phyloP scores from a whole-genome alignment of 805 yeast genomes.

The Candida tibetensis region DNA sequence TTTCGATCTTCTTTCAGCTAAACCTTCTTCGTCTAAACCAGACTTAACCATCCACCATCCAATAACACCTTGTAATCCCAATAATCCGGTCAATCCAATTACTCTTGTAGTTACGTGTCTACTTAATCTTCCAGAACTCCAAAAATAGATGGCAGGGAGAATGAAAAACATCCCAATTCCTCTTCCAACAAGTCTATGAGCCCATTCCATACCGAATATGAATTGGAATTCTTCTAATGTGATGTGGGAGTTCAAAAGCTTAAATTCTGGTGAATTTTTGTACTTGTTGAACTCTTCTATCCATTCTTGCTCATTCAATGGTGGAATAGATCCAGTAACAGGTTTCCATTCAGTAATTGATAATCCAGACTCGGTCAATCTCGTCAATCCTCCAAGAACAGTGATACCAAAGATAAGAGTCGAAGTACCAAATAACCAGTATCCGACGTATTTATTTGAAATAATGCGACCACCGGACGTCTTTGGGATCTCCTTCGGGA shows the following conservation, averaged over 20 bases:
- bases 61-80: slow-evolving; percentile 92
- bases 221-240: slow-evolving; percentile 91
- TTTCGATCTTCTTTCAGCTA: slow-evolving; percentile 77
- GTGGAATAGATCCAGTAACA: slow-evolving; percentile 92
- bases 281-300: slow-evolving; percentile 78
- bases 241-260: slow-evolving; percentile 83
- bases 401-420: slow-evolving; percentile 92
- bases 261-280: slow-evolving; percentile 84
- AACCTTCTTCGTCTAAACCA: slow-evolving; percentile 79
- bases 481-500: slow-evolving; percentile 2
- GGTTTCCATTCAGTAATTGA: slow-evolving; percentile 99
- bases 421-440: slow-evolving; percentile 85
- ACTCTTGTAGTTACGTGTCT: slow-evolving; percentile 64
- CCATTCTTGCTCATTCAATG: slow-evolving; percentile 80
- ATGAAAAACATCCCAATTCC: slow-evolving; percentile 81
- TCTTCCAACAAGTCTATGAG: slow-evolving; percentile 89
- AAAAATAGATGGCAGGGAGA: slow-evolving; percentile 81
- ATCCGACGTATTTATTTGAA: slow-evolving; percentile 55
- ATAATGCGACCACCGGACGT: slow-evolving; percentile 10
- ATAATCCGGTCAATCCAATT: slow-evolving; percentile 66
- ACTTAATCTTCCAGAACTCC: slow-evolving; percentile 62
- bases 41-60: slow-evolving; percentile 99
- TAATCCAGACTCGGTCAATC: slow-evolving; percentile 93
- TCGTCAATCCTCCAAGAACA: slow-evolving; percentile 91
- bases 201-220: slow-evolving; percentile 97